Conservation (phyloP, 768 basidiomycete genomes). For the Mrakia frigida region DNA sequence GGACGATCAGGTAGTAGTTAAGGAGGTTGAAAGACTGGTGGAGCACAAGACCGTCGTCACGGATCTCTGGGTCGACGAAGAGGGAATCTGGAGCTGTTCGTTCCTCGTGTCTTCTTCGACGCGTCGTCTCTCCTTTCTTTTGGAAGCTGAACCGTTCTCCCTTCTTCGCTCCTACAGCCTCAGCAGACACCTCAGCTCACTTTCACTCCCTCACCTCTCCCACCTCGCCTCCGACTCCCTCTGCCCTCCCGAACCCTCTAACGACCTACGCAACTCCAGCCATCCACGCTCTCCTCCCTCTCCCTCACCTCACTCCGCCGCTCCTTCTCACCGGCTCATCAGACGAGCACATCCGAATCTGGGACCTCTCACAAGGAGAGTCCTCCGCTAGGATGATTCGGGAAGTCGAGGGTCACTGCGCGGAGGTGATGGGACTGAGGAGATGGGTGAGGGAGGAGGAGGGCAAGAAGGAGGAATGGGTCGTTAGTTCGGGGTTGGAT, state of each 20-base stretch:
- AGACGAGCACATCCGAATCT: constrained; percentile 76
- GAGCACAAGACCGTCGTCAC: constrained; percentile 30
- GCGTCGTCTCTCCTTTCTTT: background rate
- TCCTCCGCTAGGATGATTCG: constrained; percentile 40
- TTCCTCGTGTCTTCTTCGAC: background rate
- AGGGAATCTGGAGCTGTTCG: constrained; percentile 80
- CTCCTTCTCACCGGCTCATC: constrained; percentile 70
- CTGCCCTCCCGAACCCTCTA: constrained; percentile 46
- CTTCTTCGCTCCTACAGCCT: constrained; percentile 55
- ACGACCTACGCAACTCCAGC: constrained; percentile 6
- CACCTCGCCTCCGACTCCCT: constrained; percentile 46
- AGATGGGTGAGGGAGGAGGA: constrained; percentile 59
- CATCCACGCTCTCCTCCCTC: constrained; percentile 22
- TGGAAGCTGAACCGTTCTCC: background rate
- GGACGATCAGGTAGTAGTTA: constrained; percentile 51
- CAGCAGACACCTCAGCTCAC: constrained; percentile 78
- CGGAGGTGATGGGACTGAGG: constrained; percentile 71
- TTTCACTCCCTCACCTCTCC: constrained; percentile 59
- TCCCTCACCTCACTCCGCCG: constrained; percentile 54
- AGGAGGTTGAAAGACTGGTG: constrained; percentile 38
- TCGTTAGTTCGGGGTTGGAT: constrained; percentile 78
- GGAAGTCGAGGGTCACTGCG: constrained; percentile 75
- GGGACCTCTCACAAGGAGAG: constrained; percentile 64
- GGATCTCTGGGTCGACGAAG: constrained; percentile 51
- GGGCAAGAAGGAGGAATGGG: constrained; percentile 64